Evolutionary conservation across 441 rosid genomes (phyloP).

Genomic region (Croton laevigatus): DNA sequence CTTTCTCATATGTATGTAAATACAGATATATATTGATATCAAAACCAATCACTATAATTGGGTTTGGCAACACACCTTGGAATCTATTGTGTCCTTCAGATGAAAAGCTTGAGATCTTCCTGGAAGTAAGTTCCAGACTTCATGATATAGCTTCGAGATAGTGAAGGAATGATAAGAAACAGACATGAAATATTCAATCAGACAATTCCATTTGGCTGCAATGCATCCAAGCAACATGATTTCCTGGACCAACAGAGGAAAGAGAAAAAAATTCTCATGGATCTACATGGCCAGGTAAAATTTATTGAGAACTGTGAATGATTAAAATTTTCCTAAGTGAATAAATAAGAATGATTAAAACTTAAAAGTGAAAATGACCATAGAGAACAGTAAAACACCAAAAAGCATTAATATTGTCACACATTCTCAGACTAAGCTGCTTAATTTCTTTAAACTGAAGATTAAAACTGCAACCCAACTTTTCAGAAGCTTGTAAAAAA

Average conservation of each 20-base stretch:
- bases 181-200: slow-evolving; percentile 58
- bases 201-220: slow-evolving; percentile 49
- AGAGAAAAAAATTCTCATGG: neutral
- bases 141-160: slow-evolving; percentile 51
- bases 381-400: neutral
- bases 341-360: too few species aligned
- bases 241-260: slow-evolving; percentile 44
- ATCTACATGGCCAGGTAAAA: neutral
- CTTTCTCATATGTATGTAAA: neutral
- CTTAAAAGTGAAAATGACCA: too few species aligned
- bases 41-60: neutral
- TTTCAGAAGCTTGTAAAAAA: neutral
- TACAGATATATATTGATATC: neutral
- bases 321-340: too few species aligned
- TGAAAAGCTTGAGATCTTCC: slow-evolving; percentile 38
- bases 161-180: slow-evolving; percentile 47
- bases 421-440: neutral
- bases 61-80: slow-evolving; percentile 41
- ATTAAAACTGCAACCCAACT: neutral
- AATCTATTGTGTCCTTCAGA: slow-evolving; percentile 29
- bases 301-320: neutral
- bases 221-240: slow-evolving; percentile 69
- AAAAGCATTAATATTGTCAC: neutral
- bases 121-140: slow-evolving; percentile 44
- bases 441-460: neutral